A percentile compares a stretch with the other conserved stretches of the same genome.
Conservation (phyloP, 306 rosid species). For the Inga oerstediana region DNA sequence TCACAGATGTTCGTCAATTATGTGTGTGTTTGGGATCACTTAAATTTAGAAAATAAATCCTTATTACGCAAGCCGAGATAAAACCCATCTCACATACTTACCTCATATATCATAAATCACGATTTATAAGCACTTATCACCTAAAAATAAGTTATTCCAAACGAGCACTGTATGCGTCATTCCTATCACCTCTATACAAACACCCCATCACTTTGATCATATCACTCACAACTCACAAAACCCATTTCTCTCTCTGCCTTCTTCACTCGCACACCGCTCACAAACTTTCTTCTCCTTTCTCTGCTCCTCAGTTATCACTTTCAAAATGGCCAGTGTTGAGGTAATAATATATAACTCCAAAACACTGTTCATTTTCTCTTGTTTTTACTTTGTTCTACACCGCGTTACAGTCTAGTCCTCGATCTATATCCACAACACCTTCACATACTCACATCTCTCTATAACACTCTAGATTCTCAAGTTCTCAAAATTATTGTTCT, state of each 20-base stretch:
- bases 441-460: too few relatives aligned
- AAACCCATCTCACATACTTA: too few relatives aligned
- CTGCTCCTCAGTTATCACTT: slow-evolving; percentile 13
- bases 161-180: not conserved
- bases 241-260: slow-evolving; percentile 2
- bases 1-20: not conserved
- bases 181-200: slow-evolving; percentile 55
- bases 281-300: not conserved
- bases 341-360: slow-evolving; percentile 56
- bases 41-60: too few relatives aligned
- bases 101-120: too few relatives aligned
- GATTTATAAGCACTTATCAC: too few relatives aligned
- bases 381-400: slow-evolving; percentile 23
- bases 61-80: too few relatives aligned
- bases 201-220: slow-evolving; percentile 47
- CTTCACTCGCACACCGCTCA: not conserved
- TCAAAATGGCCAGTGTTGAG: slow-evolving; percentile 89
- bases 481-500: too few relatives aligned
- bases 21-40: too few relatives aligned
- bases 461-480: too few relatives aligned
- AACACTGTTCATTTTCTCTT: slow-evolving; percentile 10
- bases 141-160: too few relatives aligned
- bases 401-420: not conserved
- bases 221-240: slow-evolving; percentile 36
- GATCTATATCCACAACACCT: not conserved